Evolutionary conservation across 2,329 filamentous ascomycete species (phyloP).

Genomic region (Fusarium sp.): DNA sequence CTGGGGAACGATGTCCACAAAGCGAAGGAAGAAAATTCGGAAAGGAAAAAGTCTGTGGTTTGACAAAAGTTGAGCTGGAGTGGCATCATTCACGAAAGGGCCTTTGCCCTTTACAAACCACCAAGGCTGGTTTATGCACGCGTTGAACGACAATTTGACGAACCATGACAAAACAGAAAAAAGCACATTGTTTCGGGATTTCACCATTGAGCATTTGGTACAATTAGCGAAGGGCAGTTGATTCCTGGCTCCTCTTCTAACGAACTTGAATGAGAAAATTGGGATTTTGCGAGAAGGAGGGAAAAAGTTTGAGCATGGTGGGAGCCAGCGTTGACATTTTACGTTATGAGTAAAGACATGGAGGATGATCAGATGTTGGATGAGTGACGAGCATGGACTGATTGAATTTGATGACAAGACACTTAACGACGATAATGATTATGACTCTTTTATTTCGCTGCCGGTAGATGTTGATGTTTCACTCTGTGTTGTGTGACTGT

Average conservation of each 20-base stretch:
- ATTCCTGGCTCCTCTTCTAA: constrained; percentile 3
- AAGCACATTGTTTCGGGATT: constrained; percentile 16
- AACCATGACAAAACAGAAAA: constrained; percentile 35
- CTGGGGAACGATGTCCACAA: background rate
- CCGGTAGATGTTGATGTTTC: constrained; percentile 1
- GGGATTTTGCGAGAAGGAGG: constrained; percentile 6
- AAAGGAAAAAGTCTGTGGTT: constrained; percentile 10
- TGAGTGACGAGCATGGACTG: constrained; percentile 32
- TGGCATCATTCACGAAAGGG: constrained; percentile 14
- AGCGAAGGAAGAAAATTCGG: background rate
- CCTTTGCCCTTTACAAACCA: constrained; percentile 8
- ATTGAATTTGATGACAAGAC: constrained; percentile 41
- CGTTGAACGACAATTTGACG: constrained; percentile 28
- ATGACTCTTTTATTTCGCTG: constrained; percentile 31
- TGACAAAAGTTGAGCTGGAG: constrained; percentile 20
- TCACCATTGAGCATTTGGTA: constrained; percentile 14
- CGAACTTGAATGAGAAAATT: constrained; percentile 10
- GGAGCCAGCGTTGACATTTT: constrained; percentile 40
- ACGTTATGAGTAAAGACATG: constrained; percentile 22
- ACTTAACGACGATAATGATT: constrained; percentile 46
- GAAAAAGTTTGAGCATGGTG: constrained; percentile 36
- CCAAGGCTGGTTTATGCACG: constrained; percentile 2
- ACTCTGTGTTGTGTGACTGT: background rate
- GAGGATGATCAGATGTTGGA: constrained; percentile 28
- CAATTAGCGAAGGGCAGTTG: constrained; percentile 14